Evolutionary conservation across 176 grass and related monocot genomes (phyloP).

Genomic region (Poa annua): DNA sequence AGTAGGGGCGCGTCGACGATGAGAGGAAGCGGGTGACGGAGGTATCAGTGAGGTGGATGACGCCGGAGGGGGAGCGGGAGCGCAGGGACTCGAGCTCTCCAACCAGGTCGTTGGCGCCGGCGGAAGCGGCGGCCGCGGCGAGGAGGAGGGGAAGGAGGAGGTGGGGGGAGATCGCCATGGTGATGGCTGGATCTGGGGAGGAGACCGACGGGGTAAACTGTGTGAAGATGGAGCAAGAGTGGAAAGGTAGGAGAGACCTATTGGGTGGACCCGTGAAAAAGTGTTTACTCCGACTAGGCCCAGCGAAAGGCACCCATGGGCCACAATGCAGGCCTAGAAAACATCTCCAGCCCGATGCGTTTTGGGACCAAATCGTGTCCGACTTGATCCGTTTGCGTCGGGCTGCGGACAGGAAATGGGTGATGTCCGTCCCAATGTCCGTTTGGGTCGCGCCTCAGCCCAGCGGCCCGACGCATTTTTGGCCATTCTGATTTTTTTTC

Average conservation of each 20-base stretch:
- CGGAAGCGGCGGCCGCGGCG: not conserved
- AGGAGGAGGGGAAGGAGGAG: conserved; percentile 44
- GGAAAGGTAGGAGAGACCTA: not conserved
- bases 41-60: conserved; percentile 84
- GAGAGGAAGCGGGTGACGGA: conserved; percentile 76
- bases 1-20: conserved; percentile 65
- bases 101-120: conserved; percentile 59
- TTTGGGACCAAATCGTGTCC: too few relatives aligned
- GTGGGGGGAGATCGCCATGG: conserved; percentile 48
- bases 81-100: conserved; percentile 79
- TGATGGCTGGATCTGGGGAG: conserved; percentile 26
- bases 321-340: not conserved
- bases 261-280: not conserved
- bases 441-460: too few relatives aligned
- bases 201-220: conserved; percentile 34
- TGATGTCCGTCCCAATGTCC: too few relatives aligned
- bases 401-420: too few relatives aligned
- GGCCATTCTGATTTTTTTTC: too few relatives aligned
- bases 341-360: too few relatives aligned
- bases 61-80: conserved; percentile 65
- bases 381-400: too few relatives aligned
- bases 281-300: not conserved
- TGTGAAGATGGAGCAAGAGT: not conserved
- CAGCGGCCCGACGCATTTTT: too few relatives aligned
- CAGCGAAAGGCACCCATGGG: too few relatives aligned